phyloP scores from a whole-genome alignment of 495 filamentous ascomycete species.

The Lophiotrema nucula region DNA sequence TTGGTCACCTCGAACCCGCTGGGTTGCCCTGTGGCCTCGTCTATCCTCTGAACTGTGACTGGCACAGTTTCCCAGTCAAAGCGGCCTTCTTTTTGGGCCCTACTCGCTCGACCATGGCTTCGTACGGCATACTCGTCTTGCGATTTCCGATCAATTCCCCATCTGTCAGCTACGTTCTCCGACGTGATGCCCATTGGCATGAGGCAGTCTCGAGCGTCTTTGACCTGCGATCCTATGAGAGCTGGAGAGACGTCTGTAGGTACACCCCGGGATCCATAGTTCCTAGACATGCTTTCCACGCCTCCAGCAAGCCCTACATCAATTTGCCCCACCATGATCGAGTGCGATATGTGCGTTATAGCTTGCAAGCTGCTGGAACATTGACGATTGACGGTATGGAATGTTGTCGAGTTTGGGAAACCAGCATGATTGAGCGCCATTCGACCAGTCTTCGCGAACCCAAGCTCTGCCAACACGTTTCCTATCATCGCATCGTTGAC shows the following conservation, averaged over 20 bases:
- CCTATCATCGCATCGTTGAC: conserved; percentile 34
- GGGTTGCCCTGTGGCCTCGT: conserved; percentile 22
- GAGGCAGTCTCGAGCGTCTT: conserved; percentile 32
- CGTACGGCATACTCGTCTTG: conserved; percentile 34
- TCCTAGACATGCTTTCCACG: conserved; percentile 48
- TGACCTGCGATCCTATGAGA: conserved; percentile 16
- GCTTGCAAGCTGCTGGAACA: conserved; percentile 65
- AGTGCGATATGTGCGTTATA: conserved; percentile 63
- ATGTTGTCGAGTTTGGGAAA: conserved; percentile 64
- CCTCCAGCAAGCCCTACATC: conserved; percentile 73
- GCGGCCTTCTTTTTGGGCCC: conserved; percentile 30
- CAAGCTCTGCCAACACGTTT: conserved; percentile 34
- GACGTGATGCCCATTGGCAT: conserved; percentile 36
- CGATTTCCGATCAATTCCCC: conserved; percentile 25
- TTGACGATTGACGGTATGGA: conserved; percentile 78
- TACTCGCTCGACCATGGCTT: conserved; percentile 28
- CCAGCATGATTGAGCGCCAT: conserved; percentile 80
- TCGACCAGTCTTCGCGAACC: conserved; percentile 40
- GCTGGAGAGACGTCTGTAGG: conserved; percentile 27
- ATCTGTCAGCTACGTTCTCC: conserved; percentile 35
- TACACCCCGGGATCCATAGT: conserved; percentile 27
- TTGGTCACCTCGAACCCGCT: conserved; percentile 26
- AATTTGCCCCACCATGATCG: conserved; percentile 66
- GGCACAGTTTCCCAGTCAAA: conserved; percentile 36
- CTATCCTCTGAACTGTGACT: conserved; percentile 22